Percentiles rank a stretch among this genome's conserved stretches.
phyloP scores from a whole-genome alignment of 495 filamentous ascomycete species.

The Parachaetomium inaequale region DNA sequence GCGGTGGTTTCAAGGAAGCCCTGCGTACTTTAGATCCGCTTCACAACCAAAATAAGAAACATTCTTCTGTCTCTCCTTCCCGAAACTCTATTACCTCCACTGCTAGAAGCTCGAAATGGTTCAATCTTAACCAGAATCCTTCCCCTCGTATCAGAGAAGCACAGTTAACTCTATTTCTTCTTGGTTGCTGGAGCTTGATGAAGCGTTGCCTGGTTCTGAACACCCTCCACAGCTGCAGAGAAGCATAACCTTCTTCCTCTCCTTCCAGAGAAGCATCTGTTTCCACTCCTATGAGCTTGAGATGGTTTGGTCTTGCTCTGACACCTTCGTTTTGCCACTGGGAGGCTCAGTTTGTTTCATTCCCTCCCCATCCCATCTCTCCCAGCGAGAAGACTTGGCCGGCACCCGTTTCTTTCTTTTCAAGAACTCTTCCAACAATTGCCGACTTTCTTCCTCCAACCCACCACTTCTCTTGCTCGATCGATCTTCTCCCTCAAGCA shows the following conservation, averaged over 20 bases:
- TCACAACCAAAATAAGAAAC: no score
- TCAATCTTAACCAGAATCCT: not conserved
- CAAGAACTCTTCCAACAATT: not conserved
- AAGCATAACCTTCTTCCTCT: not conserved
- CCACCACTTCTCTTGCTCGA: not conserved
- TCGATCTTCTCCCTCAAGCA: not conserved
- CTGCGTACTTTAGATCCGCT: no score
- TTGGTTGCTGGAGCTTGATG: no score
- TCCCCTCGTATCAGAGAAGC: not conserved
- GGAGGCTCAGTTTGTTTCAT: not conserved
- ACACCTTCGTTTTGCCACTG: not conserved
- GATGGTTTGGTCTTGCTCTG: not conserved
- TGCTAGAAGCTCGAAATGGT: not conserved
- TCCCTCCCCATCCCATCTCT: not conserved
- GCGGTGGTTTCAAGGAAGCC: no score
- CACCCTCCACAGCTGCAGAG: no score
- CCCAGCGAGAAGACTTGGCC: not conserved
- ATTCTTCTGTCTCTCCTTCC: not conserved
- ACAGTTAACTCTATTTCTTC: not conserved
- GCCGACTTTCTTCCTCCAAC: not conserved
- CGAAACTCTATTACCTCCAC: not conserved
- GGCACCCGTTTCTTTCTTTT: not conserved
- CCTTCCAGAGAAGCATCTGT: not conserved
- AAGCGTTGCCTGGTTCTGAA: no score
- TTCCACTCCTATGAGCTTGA: not conserved